Evolutionary conservation across 2,329 filamentous ascomycete species (phyloP).

Genomic region (Teratosphaeria zuluensis): DNA sequence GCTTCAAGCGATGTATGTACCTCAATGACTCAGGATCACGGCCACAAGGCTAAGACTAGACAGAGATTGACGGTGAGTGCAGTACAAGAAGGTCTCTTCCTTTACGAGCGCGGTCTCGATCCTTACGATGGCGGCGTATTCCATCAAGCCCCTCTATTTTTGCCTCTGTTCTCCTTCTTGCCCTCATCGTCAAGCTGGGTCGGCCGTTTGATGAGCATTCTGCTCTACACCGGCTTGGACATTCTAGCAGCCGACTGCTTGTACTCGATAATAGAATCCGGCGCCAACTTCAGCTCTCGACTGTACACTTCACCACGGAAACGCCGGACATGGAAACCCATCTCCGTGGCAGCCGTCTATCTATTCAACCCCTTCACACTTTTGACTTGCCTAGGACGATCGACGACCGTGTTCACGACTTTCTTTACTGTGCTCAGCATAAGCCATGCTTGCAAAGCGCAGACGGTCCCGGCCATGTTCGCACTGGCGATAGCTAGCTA

Average conservation of each 20-base stretch:
- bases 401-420: constrained; percentile 81
- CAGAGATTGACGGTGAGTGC: constrained; percentile 21
- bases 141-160: constrained; percentile 70
- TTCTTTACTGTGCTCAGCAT: constrained; percentile 79
- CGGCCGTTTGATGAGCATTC: constrained; percentile 49
- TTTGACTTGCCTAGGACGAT: constrained; percentile 78
- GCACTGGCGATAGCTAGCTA: constrained; percentile 82
- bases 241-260: constrained; percentile 73
- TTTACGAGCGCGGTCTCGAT: constrained; percentile 92
- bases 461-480: constrained; percentile 64
- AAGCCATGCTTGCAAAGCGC: constrained; percentile 66
- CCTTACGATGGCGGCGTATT: constrained; percentile 90
- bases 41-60: constrained; percentile 6
- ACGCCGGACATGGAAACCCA: constrained; percentile 62
- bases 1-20: constrained; percentile 84
- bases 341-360: constrained; percentile 73
- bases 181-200: constrained; percentile 54
- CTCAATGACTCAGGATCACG: not conserved
- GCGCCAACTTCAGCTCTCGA: constrained; percentile 63
- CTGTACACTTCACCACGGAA: constrained; percentile 72
- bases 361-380: constrained; percentile 94
- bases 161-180: constrained; percentile 83
- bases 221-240: constrained; percentile 75
- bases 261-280: constrained; percentile 68
- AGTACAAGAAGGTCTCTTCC: constrained; percentile 95